Evolutionary conservation across 768 basidiomycete genomes (phyloP), one percentile per base, ranked within the genome.

Genomic region (Ephemerocybe angulata): DNA sequence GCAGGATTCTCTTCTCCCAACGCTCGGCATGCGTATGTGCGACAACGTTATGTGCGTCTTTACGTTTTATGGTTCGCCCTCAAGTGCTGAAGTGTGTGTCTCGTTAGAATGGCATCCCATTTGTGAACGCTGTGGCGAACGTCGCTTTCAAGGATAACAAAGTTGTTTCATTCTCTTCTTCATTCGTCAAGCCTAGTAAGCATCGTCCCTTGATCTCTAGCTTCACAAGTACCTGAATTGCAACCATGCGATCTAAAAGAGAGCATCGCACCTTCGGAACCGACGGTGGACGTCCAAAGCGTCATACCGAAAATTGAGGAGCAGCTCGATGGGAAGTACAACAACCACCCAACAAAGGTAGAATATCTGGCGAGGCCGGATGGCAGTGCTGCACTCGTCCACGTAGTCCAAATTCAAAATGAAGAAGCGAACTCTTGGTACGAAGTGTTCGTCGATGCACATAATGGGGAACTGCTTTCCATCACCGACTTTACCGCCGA

Each of bases 391-490:
- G 69, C 63, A 15, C 71, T 81, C 8, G 67, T 73, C 4, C 73
- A 79, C 60, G 66, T 69, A n/a, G 59, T 74, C 12, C 72, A 75
- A 38, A 66, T 75, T 22, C 64, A 65, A 44, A 72, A 73, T 52
- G 60, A 67, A 12, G 56, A 59, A 1, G 61, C 64, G 3, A 65
- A 78, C 42, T 71, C 76, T 10, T 85, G 79, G 78, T 77, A 73
- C 59, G 79, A 85, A 64, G 83, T 80, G 0, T 82, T 80, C 54
- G 75, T 85, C 41, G 83, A 85, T 58, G 83, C 80, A 5, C 77
- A 78, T 56, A 69, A 75, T 19, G 78, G 78, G 17, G 76, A 79
- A 27, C 61, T 85, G 31, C 63, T 81, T 22, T 71, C 75, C n/a
- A 71, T 81, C 21, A 76, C 77, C 29, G 80, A 85, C 62, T 84